phyloP scores from a whole-genome alignment of 1,284 basidiomycete genomes.

The Ceratobasidium sp. region DNA sequence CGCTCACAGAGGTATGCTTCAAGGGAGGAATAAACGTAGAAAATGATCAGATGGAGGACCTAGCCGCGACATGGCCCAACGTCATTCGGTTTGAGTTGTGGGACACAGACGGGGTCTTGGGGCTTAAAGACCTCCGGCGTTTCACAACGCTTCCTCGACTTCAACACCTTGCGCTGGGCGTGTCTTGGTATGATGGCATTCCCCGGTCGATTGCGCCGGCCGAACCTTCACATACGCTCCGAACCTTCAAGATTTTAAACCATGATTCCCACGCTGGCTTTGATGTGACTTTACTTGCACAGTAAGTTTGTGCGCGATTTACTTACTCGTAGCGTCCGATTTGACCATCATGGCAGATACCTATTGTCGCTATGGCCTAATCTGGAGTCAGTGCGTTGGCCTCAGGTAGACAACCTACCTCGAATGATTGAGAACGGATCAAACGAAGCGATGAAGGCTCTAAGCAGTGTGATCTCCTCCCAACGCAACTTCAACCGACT shows the following conservation, averaged over 20 bases:
- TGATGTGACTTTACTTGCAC: not conserved
- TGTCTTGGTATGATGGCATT: not conserved
- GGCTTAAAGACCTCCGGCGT: not conserved
- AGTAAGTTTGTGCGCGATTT: not conserved
- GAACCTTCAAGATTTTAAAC: not conserved
- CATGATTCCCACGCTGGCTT: not conserved
- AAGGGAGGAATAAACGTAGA: not conserved
- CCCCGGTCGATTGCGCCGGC: not conserved
- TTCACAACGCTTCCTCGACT: not conserved
- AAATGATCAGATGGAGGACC: no score
- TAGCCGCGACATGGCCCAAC: not conserved
- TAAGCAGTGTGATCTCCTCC: not conserved
- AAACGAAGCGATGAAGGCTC: not conserved
- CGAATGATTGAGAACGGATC: not conserved
- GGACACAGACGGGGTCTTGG: not conserved
- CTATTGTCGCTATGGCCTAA: not conserved
- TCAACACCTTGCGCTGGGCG: not conserved
- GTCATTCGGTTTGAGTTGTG: not conserved
- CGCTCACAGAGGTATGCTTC: not conserved
- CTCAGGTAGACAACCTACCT: not conserved
- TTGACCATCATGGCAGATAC: not conserved
- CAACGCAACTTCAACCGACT: not conserved
- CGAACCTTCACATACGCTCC: not conserved
- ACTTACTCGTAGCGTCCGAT: not conserved
- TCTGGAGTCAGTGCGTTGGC: not conserved